Percentiles rank a stretch among this genome's conserved stretches.
Conservation (phyloP, 2,329 filamentous ascomycete species). For the Fusarium lyarnte region DNA sequence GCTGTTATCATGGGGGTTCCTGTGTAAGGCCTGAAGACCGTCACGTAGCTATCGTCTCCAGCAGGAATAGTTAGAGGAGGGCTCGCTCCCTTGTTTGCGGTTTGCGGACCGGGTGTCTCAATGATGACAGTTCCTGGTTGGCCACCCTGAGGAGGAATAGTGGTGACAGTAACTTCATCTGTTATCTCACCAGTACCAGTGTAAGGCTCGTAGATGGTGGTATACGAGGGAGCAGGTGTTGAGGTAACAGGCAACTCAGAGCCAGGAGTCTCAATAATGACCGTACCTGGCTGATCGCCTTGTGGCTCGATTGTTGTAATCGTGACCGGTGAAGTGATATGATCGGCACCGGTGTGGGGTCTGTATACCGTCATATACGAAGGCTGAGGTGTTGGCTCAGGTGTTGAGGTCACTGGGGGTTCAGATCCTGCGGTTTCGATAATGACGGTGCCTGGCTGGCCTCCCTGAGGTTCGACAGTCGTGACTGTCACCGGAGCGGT, state of each 20-base stretch:
- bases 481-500: constrained; percentile 1
- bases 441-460: constrained; percentile 11
- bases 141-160: constrained; percentile 6
- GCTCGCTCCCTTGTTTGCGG: constrained; percentile 9
- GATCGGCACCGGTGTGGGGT: constrained; percentile 10
- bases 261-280: constrained; percentile 22
- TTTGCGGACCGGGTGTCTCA: constrained; percentile 11
- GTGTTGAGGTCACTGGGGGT: not conserved
- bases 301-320: constrained; percentile 16
- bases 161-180: not conserved
- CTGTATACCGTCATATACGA: not conserved
- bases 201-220: constrained; percentile 22
- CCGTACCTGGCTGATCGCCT: constrained; percentile 17
- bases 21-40: constrained; percentile 27
- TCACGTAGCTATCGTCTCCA: constrained; percentile 23
- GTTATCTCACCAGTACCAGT: constrained; percentile 15
- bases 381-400: not conserved
- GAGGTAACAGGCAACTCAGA: not conserved
- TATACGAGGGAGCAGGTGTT: constrained; percentile 4
- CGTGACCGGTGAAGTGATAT: constrained; percentile 10
- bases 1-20: constrained; percentile 16
- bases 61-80: constrained; percentile 17
- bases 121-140: constrained; percentile 25
- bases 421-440: constrained; percentile 12
- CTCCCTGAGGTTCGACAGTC: constrained; percentile 1